Evolutionary conservation across 805 yeast species (phyloP).

Genomic region (Candida qinlingensis): DNA sequence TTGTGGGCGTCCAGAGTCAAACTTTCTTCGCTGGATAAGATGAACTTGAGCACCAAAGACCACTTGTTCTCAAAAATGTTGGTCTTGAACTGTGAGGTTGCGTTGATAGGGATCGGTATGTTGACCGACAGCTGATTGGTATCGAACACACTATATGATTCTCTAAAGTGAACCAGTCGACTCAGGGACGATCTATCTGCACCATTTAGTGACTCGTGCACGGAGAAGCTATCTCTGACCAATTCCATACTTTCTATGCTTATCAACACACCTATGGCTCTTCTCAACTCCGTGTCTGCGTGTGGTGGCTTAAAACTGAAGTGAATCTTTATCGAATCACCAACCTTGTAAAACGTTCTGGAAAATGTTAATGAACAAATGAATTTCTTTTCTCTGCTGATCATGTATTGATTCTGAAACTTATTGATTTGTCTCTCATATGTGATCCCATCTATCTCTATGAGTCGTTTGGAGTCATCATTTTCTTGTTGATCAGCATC

Average conservation of each 20-base stretch:
- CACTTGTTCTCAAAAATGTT: slow-evolving; percentile 35
- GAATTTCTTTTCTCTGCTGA: slow-evolving; percentile 36
- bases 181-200: neutral
- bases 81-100: slow-evolving; percentile 36
- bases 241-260: slow-evolving; percentile 32
- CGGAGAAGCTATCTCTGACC: slow-evolving; percentile 27
- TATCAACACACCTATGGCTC: slow-evolving; percentile 34
- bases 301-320: slow-evolving; percentile 27
- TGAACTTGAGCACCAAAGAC: slow-evolving; percentile 32
- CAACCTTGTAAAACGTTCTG: slow-evolving; percentile 35
- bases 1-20: slow-evolving; percentile 20
- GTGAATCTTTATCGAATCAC: slow-evolving; percentile 38
- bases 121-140: slow-evolving; percentile 24
- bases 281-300: slow-evolving; percentile 11
- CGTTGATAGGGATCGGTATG: slow-evolving; percentile 30
- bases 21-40: slow-evolving; percentile 24
- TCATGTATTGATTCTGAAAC: slow-evolving; percentile 31
- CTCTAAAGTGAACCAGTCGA: slow-evolving; percentile 23
- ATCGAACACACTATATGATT: slow-evolving; percentile 27
- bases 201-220: slow-evolving; percentile 5
- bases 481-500: slow-evolving; percentile 2
- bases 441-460: slow-evolving; percentile 12
- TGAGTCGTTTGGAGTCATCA: slow-evolving; percentile 3
- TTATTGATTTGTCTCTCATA: slow-evolving; percentile 20
- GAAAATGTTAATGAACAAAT: slow-evolving; percentile 37